Conservation (phyloP, 805 yeast species). For the Candida boidinii region DNA sequence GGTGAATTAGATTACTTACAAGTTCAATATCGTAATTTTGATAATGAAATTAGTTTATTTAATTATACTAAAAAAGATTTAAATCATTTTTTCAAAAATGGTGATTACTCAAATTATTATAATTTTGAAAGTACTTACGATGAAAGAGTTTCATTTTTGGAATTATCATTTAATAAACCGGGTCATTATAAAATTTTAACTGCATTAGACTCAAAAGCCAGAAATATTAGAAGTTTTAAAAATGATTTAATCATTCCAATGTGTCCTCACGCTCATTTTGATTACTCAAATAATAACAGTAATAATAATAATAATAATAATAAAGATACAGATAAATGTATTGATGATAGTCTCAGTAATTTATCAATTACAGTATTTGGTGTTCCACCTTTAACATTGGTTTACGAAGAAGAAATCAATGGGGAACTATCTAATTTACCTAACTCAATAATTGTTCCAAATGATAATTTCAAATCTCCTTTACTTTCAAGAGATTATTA, state of each 20-base stretch:
- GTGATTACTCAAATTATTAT: constrained; percentile 16
- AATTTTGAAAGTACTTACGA: constrained; percentile 16
- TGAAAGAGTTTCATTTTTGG: constrained; percentile 46
- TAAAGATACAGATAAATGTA: constrained; percentile 44
- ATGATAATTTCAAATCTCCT: constrained; percentile 38
- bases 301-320: constrained; percentile 22
- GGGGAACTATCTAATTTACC: constrained; percentile 22
- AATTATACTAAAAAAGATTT: constrained; percentile 55
- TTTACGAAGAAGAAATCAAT: constrained; percentile 39
- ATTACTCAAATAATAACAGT: constrained; percentile 17
- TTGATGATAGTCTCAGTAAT: constrained; percentile 43
- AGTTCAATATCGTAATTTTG: constrained; percentile 50
- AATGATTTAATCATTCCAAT: constrained; percentile 58
- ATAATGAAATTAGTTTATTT: constrained; percentile 35
- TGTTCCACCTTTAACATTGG: constrained; percentile 65
- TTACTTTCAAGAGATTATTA: constrained; percentile 25
- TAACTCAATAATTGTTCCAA: constrained; percentile 29
- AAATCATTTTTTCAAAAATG: constrained; percentile 22
- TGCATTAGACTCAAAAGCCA: constrained; percentile 52
- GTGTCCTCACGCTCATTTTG: constrained; percentile 72
- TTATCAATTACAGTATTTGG: constrained; percentile 53
- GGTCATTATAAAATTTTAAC: constrained; percentile 70
- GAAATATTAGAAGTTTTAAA: constrained; percentile 49
- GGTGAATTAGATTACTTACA: constrained; percentile 61
- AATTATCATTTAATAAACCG: constrained; percentile 55